Evolutionary conservation across 2,329 filamentous ascomycete genomes (phyloP).

Genomic region (Keithomyces neogunnii): DNA sequence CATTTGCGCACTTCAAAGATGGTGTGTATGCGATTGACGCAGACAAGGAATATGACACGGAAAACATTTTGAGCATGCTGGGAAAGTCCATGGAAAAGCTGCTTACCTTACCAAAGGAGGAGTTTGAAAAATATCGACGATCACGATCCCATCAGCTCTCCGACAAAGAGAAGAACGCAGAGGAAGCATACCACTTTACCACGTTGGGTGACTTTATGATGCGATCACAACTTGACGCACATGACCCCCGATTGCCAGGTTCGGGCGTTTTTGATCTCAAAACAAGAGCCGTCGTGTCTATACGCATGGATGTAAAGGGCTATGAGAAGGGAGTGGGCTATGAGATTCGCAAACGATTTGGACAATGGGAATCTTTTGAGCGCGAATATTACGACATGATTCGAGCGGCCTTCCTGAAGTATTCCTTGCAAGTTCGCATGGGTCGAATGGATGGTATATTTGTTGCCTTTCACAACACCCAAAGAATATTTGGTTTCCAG

Average conservation of each 20-base stretch:
- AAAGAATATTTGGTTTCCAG: slow-evolving; percentile 95
- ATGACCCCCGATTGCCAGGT: slow-evolving; percentile 78
- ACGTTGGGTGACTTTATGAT: slow-evolving; percentile 82
- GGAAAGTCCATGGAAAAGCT: slow-evolving; percentile 97
- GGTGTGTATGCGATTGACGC: slow-evolving; percentile 91
- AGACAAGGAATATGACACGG: slow-evolving; percentile 81
- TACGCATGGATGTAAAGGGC: slow-evolving; percentile 74
- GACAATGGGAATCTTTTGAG: slow-evolving; percentile 85
- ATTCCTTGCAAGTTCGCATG: slow-evolving; percentile 92
- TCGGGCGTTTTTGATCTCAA: slow-evolving; percentile 95
- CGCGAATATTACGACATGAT: slow-evolving; percentile 97
- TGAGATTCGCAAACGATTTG: slow-evolving; percentile 68
- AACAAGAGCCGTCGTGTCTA: slow-evolving; percentile 81
- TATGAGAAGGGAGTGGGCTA: slow-evolving; percentile 75
- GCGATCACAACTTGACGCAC: slow-evolving; percentile 87
- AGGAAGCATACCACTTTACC: slow-evolving; percentile 82
- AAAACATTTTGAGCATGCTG: slow-evolving; percentile 82
- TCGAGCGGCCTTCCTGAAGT: slow-evolving; percentile 87
- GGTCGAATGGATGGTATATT: slow-evolving; percentile 99
- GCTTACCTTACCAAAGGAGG: slow-evolving; percentile 70
- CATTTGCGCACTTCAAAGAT: slow-evolving; percentile 75
- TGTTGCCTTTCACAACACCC: slow-evolving; percentile 89
- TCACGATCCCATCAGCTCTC: slow-evolving; percentile 58
- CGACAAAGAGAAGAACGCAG: slow-evolving; percentile 61
- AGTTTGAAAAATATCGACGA: slow-evolving; percentile 78